These are phyloP conservation scores for Dendrothele bispora DNA, from an alignment of 768 basidiomycete genomes.

Conservation along the genomic window DNA sequence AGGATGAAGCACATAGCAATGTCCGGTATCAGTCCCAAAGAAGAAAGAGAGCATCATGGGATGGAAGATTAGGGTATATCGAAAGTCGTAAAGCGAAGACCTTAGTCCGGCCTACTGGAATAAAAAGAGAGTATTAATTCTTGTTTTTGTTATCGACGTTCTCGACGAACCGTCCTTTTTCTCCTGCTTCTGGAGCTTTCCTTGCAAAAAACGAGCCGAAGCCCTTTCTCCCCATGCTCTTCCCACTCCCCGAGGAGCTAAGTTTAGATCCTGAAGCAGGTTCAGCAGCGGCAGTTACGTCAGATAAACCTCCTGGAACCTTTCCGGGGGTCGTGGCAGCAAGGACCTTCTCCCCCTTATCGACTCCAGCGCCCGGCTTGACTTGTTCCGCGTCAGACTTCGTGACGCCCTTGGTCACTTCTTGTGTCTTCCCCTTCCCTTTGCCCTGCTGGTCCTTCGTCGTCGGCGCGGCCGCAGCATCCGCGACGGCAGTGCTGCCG, in stretches of 20 bases:
- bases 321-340: not conserved
- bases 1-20: too few species aligned
- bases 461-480: slow-evolving; percentile 10
- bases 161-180: slow-evolving; percentile 39
- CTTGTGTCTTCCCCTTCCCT: slow-evolving; percentile 21
- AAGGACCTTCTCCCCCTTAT: slow-evolving; percentile 26
- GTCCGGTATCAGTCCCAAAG: too few species aligned
- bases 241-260: slow-evolving; percentile 6
- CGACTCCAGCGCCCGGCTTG: slow-evolving; percentile 41
- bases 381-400: slow-evolving; percentile 30
- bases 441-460: slow-evolving; percentile 10
- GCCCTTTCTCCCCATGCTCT: slow-evolving; percentile 13
- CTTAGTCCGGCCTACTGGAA: too few species aligned
- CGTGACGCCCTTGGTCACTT: slow-evolving; percentile 21
- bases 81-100: too few species aligned
- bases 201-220: slow-evolving; percentile 19
- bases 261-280: not conserved
- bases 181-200: slow-evolving; percentile 18
- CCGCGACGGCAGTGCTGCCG: slow-evolving; percentile 30
- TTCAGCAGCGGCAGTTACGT: not conserved
- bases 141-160: slow-evolving; percentile 21
- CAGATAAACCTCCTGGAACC: not conserved
- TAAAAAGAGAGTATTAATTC: too few species aligned
- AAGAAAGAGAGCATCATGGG: too few species aligned
- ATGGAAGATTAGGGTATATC: too few species aligned